phyloP scores from a whole-genome alignment of 306 rosid genomes.

The Carpinus viminea region DNA sequence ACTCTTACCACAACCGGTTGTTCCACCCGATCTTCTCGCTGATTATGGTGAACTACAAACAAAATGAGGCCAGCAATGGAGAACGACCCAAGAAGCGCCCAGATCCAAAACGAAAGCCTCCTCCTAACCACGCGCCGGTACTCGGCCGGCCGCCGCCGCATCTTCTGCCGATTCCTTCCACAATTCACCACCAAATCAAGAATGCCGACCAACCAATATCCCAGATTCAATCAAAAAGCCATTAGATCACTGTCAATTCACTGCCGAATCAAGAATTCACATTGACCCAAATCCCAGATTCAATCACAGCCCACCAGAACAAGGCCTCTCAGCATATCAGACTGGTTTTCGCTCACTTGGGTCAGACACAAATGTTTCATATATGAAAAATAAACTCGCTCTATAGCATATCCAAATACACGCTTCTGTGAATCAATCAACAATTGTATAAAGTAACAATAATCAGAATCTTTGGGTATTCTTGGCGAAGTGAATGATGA shows the following conservation, averaged over 20 bases:
- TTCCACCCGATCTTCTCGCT: slow-evolving; percentile 72
- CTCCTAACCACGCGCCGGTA: slow-evolving; percentile 96
- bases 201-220: slow-evolving; percentile 27
- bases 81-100: slow-evolving; percentile 70
- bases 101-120: slow-evolving; percentile 91
- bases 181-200: slow-evolving; percentile 43
- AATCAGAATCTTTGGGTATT: not conserved
- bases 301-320: slow-evolving; percentile 25
- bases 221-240: slow-evolving; percentile 35
- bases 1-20: slow-evolving; percentile 54
- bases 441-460: not conserved
- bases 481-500: not conserved
- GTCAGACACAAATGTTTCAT: not conserved
- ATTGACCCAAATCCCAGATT: slow-evolving; percentile 34
- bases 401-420: slow-evolving; percentile 7
- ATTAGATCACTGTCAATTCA: slow-evolving; percentile 29
- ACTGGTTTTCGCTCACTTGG: slow-evolving; percentile 15
- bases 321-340: slow-evolving; percentile 9
- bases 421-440: not conserved
- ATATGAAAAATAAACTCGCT: not conserved
- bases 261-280: slow-evolving; percentile 28
- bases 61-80: slow-evolving; percentile 60
- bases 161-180: slow-evolving; percentile 49
- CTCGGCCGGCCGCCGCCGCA: slow-evolving; percentile 98
- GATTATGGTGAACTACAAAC: slow-evolving; percentile 82